These are phyloP conservation scores for Pachysolen tannophilus DNA, from an alignment of 805 yeast species.

Conservation along the genomic window DNA sequence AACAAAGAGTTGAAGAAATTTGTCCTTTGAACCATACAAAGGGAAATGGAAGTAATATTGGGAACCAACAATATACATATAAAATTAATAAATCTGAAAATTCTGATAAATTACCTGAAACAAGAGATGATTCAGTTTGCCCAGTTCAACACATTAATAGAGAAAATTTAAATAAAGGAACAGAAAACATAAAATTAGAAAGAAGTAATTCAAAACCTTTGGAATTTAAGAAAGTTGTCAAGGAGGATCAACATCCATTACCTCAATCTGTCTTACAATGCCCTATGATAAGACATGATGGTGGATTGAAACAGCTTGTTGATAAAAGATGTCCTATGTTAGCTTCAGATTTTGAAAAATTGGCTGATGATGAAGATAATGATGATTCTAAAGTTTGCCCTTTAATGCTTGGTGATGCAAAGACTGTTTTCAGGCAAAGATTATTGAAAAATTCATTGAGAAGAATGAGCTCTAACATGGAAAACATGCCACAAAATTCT, in stretches of 20 bases:
- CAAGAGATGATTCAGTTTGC: too few species aligned
- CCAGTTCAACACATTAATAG: too few species aligned
- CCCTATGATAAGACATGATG: conserved; percentile 7
- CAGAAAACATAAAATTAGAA: too few species aligned
- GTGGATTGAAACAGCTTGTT: conserved; percentile 7
- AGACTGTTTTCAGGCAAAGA: conserved; percentile 27
- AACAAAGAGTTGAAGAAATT: conserved; percentile 1
- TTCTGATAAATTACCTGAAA: too few species aligned
- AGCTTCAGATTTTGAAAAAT: conserved; percentile 5
- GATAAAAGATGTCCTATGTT: conserved; percentile 8
- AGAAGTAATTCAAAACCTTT: too few species aligned
- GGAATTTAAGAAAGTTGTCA: too few species aligned
- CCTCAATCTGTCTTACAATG: conserved; percentile 6
- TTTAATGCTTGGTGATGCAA: conserved; percentile 36
- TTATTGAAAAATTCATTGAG: conserved; percentile 9
- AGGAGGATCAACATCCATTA: not conserved
- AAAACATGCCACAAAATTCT: not conserved
- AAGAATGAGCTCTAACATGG: conserved; percentile 6
- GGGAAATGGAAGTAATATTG: too few species aligned
- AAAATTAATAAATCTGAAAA: too few species aligned
- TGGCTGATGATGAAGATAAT: conserved; percentile 9
- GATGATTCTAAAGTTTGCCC: conserved; percentile 35
- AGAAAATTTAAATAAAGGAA: too few species aligned
- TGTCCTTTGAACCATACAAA: conserved; percentile 5
- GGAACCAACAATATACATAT: too few species aligned